phyloP scores from a whole-genome alignment of 192 early-diverging fungal genomes.

The Podila epicladia region DNA sequence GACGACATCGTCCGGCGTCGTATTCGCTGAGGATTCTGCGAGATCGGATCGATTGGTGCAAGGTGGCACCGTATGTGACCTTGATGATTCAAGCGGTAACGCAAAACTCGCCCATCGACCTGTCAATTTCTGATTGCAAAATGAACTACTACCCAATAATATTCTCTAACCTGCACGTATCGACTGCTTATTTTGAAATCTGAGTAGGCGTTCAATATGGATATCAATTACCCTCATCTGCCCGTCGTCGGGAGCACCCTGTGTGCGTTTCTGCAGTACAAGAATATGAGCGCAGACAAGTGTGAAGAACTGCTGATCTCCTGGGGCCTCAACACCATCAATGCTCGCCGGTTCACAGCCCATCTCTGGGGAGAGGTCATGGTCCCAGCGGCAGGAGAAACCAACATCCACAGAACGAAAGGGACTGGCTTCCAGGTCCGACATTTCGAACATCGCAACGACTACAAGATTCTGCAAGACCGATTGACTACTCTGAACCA shows the following conservation, averaged over 20 bases:
- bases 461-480: constrained; percentile 8
- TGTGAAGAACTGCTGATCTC: constrained; percentile 30
- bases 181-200: background rate
- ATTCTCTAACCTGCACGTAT: background rate
- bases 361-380: constrained; percentile 35
- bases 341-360: constrained; percentile 36
- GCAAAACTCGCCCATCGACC: background rate
- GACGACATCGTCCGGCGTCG: constrained; percentile 7
- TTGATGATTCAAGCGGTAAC: constrained; percentile 48
- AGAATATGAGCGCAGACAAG: constrained; percentile 7
- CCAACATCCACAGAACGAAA: constrained; percentile 4
- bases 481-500: constrained; percentile 6
- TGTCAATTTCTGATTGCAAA: background rate
- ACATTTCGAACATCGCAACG: constrained; percentile 11
- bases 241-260: constrained; percentile 26
- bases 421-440: constrained; percentile 25
- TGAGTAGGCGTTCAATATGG: constrained; percentile 40
- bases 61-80: constrained; percentile 22
- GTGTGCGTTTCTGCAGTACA: constrained; percentile 16
- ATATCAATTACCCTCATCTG: constrained; percentile 12
- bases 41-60: constrained; percentile 29
- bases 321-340: constrained; percentile 25
- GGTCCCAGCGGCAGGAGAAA: constrained; percentile 38
- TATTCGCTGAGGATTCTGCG: constrained; percentile 30
- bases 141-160: background rate